A percentile compares a stretch with the other conserved stretches of the same genome.
These are phyloP conservation scores for Colletotrichum lindemuthianum DNA, from an alignment of 2,329 filamentous ascomycete genomes.

Conservation along the genomic window DNA sequence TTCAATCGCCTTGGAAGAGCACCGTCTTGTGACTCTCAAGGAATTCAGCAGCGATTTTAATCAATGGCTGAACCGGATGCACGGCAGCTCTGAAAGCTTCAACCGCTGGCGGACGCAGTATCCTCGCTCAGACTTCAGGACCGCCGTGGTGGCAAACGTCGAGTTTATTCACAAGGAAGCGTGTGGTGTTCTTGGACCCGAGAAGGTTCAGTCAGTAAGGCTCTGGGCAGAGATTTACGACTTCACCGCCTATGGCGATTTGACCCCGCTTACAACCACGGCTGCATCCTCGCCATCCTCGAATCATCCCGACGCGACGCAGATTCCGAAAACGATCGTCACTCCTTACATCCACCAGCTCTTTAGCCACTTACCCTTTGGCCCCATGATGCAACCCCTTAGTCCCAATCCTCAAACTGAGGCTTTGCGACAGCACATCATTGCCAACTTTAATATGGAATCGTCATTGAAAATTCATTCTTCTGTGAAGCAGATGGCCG, in stretches of 20 bases:
- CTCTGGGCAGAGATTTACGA: constrained; percentile 65
- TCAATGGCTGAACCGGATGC: constrained; percentile 61
- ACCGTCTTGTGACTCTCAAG: constrained; percentile 56
- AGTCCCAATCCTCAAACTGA: constrained; percentile 42
- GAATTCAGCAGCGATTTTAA: constrained; percentile 69
- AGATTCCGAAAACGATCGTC: constrained; percentile 65
- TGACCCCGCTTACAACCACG: constrained; percentile 26
- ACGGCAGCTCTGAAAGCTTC: constrained; percentile 56
- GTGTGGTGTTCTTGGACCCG: constrained; percentile 54
- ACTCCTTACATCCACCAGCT: constrained; percentile 74
- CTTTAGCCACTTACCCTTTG: constrained; percentile 73
- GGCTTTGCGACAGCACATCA: constrained; percentile 43
- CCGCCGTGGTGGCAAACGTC: constrained; percentile 66
- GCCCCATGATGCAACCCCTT: constrained; percentile 56
- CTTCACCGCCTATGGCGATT: constrained; percentile 44
- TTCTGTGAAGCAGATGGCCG: constrained; percentile 33
- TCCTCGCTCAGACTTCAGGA: constrained; percentile 68
- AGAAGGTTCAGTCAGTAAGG: constrained; percentile 47
- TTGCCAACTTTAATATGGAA: constrained; percentile 43
- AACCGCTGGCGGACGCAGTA: constrained; percentile 63
- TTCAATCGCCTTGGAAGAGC: constrained; percentile 41
- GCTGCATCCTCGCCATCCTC: background rate
- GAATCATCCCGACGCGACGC: background rate
- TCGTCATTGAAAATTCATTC: constrained; percentile 39
- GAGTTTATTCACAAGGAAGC: constrained; percentile 75